A percentile compares a stretch with the other conserved stretches of the same genome.
These are phyloP conservation scores for Dryas drummondii DNA, from an alignment of 306 rosid species.

Conservation along the genomic window DNA sequence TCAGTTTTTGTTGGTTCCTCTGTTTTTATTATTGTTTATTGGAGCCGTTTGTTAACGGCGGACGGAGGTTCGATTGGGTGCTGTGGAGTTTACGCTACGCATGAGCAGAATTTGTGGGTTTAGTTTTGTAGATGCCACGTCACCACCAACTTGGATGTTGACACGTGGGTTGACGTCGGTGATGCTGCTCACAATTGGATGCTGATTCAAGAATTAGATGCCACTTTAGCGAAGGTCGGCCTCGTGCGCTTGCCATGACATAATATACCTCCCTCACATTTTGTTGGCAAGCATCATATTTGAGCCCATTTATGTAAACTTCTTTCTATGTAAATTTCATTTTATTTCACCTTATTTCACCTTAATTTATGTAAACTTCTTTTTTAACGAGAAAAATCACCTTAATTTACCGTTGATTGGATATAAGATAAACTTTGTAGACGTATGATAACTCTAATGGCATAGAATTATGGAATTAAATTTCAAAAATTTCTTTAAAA, in stretches of 20 bases:
- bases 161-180: slow-evolving; percentile 41
- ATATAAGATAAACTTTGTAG: no score
- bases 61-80: slow-evolving; percentile 20
- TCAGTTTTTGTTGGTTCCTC: neutral
- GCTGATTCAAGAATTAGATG: slow-evolving; percentile 20
- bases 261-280: no score
- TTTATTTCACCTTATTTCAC: no score
- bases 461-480: no score
- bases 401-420: no score
- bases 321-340: no score
- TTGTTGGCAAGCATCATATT: no score
- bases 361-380: no score
- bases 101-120: neutral
- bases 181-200: neutral
- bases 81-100: slow-evolving; percentile 21
- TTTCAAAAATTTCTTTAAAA: no score
- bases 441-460: no score
- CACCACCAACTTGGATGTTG: slow-evolving; percentile 26
- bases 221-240: neutral
- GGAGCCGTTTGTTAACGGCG: slow-evolving; percentile 38
- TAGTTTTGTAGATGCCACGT: slow-evolving; percentile 5
- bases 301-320: no score
- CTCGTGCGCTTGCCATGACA: neutral
- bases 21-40: neutral
- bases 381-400: no score